Evolutionary conservation across 2,329 filamentous ascomycete species (phyloP), one percentile per base, ranked within the genome.

Genomic region (Lachnellula suecica): DNA sequence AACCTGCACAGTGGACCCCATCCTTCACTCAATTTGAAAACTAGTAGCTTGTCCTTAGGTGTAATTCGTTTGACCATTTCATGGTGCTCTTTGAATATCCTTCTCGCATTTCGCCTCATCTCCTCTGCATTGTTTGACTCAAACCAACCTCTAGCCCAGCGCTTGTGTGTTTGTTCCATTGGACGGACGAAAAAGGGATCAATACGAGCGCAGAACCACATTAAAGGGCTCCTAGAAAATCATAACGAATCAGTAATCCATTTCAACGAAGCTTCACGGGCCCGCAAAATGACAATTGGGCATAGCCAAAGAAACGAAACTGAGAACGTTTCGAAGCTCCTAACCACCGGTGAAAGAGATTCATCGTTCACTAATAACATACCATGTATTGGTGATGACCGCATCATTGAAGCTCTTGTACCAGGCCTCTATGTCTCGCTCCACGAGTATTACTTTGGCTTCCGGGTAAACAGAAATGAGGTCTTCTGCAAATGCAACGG

Each of bases 401-500:
- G 23, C 47, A 2, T 42, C 37, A 25, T 51, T 23, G 25, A 51
- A 51, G 37, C 31, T 47, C 29, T 47, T 47, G 19, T 47, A 51
- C 47, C 52, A 51, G 2, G n/a, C 17, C 4, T 51, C 47, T 9
- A 31, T 40, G 19, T 51, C 47, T 4, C 44, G 25, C 13, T 47
- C 47, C 13, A 44, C 47, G 6, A 51, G 38, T 9, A 54, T 27
- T 8, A 54, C 43, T 24, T 44, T 54, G 10, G 44, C 45, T 7
- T 53, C 51, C 10, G 41, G 51, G 20, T 49, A 53, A 2, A 34
- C 51, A 9, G 37, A 25, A 13, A 51, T 34, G 10, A 54, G 19
- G 7, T 51, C 52, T 29, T 38, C 34, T 11, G 35, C 8, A 23
- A 54, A 54, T 7, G 25, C 44, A 19, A 40, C 29, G 8, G 31